Percentiles rank a stretch among this genome's conserved stretches.
Conservation (phyloP, 225 moss, liverwort and hornwort genomes). For the Ulota crispa region DNA sequence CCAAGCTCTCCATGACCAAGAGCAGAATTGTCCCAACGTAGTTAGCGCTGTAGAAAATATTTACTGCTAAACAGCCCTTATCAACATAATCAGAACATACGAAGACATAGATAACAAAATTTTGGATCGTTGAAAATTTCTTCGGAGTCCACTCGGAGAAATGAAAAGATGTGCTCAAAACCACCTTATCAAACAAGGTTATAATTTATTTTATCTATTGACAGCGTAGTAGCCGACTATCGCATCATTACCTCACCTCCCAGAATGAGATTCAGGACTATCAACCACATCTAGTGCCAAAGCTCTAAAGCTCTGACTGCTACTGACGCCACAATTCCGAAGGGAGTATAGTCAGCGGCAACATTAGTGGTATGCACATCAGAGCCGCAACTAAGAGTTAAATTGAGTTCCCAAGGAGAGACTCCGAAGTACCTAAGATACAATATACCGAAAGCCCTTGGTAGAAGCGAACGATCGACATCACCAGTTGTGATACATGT, state of each 20-base stretch:
- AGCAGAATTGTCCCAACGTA: background rate
- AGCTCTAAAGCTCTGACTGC: background rate
- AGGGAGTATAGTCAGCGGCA: background rate
- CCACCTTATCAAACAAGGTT: conserved; percentile 4
- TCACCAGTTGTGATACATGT: conserved; percentile 10
- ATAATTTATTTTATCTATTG: background rate
- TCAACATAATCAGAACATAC: background rate
- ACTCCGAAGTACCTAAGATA: conserved; percentile 11
- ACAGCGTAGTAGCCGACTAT: conserved; percentile 17
- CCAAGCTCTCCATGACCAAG: background rate
- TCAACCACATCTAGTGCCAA: conserved; percentile 6
- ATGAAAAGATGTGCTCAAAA: background rate
- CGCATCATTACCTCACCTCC: conserved; percentile 18
- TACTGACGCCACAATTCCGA: background rate
- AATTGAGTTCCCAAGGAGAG: background rate
- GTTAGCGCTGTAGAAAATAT: background rate
- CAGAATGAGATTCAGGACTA: conserved; percentile 23
- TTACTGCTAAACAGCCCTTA: background rate
- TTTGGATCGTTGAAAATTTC: background rate
- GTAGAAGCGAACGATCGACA: conserved; percentile 1
- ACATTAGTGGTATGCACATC: conserved; percentile 24
- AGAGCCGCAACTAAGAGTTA: background rate
- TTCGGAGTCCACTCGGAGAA: background rate
- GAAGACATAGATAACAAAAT: too few species aligned
- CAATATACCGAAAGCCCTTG: conserved; percentile 18